Conservation (phyloP, 2,329 filamentous ascomycete genomes). For the Orbilia brochopaga region DNA sequence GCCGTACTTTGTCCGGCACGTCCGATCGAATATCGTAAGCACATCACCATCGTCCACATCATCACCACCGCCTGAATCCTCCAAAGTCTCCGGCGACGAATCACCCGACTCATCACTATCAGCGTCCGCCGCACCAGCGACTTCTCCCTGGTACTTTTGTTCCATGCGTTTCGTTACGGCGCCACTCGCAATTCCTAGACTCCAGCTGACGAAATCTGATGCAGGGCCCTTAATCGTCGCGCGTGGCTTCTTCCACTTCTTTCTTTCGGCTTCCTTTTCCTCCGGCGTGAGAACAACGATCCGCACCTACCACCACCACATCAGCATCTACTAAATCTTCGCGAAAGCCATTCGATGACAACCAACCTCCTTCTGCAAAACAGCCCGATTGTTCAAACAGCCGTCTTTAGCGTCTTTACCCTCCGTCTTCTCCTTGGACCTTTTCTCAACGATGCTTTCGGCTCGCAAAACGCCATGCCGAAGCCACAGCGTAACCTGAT, state of each 20-base stretch:
- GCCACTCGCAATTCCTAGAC: conserved; percentile 12
- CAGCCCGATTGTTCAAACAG: too few species aligned
- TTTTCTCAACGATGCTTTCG: conserved; percentile 3
- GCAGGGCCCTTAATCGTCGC: conserved; percentile 23
- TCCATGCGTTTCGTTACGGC: not conserved
- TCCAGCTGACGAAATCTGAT: conserved; percentile 34
- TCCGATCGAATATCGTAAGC: too few species aligned
- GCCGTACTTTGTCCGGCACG: too few species aligned
- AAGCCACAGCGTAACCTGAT: conserved; percentile 18
- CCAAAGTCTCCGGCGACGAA: too few species aligned
- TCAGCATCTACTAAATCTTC: too few species aligned
- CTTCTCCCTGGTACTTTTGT: not conserved
- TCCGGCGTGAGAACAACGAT: conserved; percentile 11
- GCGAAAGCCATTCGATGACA: too few species aligned
- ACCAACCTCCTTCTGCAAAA: too few species aligned
- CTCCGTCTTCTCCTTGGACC: not conserved
- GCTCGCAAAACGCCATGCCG: conserved; percentile 15
- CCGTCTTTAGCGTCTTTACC: not conserved
- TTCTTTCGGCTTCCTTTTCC: not conserved
- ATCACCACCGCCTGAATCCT: too few species aligned
- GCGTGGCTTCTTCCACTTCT: conserved; percentile 12
- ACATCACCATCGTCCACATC: too few species aligned
- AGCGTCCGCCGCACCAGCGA: too few species aligned
- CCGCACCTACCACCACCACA: too few species aligned
- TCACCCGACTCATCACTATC: too few species aligned